phyloP scores from a whole-genome alignment of 768 basidiomycete species.

The Lentinula aciculospora region DNA sequence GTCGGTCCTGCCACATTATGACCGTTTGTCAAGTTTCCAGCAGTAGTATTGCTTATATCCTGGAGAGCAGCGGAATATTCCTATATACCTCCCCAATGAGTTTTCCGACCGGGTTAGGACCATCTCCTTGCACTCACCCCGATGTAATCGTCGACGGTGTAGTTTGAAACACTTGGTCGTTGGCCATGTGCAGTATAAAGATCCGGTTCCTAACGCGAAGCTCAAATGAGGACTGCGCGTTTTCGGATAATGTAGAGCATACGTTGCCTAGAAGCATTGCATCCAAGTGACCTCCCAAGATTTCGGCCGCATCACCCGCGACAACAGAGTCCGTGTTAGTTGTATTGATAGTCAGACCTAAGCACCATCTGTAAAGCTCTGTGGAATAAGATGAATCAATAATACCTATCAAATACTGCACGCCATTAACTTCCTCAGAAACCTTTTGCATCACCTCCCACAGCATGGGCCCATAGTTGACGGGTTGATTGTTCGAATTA shows the following conservation, averaged over 20 bases:
- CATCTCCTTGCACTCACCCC: conserved; percentile 22
- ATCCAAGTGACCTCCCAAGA: conserved; percentile 34
- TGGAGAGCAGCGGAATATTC: conserved; percentile 33
- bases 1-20: conserved; percentile 44
- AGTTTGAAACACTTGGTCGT: conserved; percentile 37
- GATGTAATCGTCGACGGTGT: conserved; percentile 41
- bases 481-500: conserved; percentile 41
- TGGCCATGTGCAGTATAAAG: conserved; percentile 41
- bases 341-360: conserved; percentile 37
- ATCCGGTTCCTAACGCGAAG: conserved; percentile 46
- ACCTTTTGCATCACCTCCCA: conserved; percentile 41
- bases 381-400: not conserved
- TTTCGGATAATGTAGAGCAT: conserved; percentile 5
- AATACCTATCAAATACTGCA: conserved; percentile 26
- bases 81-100: conserved; percentile 17
- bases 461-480: conserved; percentile 39
- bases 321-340: conserved; percentile 28
- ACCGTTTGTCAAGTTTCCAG: conserved; percentile 28
- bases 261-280: conserved; percentile 47
- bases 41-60: conserved; percentile 29
- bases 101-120: not conserved
- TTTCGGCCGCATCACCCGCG: conserved; percentile 28
- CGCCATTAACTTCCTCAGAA: conserved; percentile 20
- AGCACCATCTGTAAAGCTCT: conserved; percentile 7
- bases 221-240: not conserved